Evolutionary conservation across 371 early-diverging fungal genomes (phyloP).

Genomic region (Mortierella sp.): DNA sequence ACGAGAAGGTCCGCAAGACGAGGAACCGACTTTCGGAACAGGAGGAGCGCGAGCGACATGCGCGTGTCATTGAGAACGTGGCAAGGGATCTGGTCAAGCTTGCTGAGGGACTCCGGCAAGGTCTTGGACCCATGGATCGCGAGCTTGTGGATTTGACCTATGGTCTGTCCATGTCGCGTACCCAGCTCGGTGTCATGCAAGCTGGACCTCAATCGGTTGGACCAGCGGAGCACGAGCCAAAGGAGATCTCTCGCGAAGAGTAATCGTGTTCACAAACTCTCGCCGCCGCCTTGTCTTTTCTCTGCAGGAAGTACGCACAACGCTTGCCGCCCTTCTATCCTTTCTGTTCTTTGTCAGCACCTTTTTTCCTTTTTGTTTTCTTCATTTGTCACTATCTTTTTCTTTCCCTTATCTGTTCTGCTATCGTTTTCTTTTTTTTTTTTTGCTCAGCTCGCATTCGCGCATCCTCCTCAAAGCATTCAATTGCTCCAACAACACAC

Average conservation of each 20-base stretch:
- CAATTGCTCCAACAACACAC: conserved; percentile 1
- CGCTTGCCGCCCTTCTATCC: neutral
- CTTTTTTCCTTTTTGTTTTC: neutral
- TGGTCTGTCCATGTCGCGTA: conserved; percentile 49
- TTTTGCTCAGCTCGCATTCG: conserved; percentile 14
- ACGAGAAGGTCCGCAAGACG: conserved; percentile 58
- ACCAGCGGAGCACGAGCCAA: conserved; percentile 28
- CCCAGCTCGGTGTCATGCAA: conserved; percentile 52
- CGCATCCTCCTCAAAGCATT: neutral
- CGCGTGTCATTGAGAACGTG: conserved; percentile 55
- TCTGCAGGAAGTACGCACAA: no score
- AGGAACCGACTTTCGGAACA: conserved; percentile 52
- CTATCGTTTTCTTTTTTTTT: neutral
- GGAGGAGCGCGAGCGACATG: conserved; percentile 56
- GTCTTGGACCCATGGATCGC: conserved; percentile 40
- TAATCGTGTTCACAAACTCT: neutral
- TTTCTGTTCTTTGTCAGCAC: conserved; percentile 9
- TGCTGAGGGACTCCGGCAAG: conserved; percentile 48
- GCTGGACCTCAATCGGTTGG: conserved; percentile 13
- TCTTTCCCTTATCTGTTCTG: neutral
- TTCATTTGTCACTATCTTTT: conserved; percentile 13
- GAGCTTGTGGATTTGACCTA: conserved; percentile 55
- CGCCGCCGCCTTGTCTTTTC: neutral
- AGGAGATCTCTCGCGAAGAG: conserved; percentile 51
- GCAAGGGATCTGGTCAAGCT: conserved; percentile 45